These are phyloP conservation scores for Scheffersomyces ergatensis DNA, from an alignment of 805 yeast genomes.

Conservation along the genomic window DNA sequence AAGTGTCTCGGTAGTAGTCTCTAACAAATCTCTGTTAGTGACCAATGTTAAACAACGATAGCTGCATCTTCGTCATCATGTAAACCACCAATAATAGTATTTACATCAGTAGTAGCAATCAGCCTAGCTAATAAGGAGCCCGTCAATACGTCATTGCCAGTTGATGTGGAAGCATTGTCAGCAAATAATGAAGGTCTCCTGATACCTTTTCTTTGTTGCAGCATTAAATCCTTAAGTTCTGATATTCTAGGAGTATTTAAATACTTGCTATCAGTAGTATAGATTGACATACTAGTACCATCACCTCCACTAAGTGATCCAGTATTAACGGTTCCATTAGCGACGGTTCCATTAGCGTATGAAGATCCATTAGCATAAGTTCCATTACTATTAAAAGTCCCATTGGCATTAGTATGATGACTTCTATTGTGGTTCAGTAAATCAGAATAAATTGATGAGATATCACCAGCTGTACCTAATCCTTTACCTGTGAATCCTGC, in stretches of 20 bases:
- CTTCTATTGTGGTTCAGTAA: conserved; percentile 8
- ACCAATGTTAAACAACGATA: conserved; percentile 16
- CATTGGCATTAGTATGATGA: conserved; percentile 2
- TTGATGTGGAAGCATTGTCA: conserved; percentile 5
- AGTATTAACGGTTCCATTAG: not conserved
- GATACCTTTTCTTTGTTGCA: not conserved
- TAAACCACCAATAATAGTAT: conserved; percentile 31
- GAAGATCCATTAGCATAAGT: conserved; percentile 1
- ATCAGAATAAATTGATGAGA: conserved; percentile 40
- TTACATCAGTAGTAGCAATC: conserved; percentile 28
- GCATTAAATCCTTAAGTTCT: conserved; percentile 33
- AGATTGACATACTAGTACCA: conserved; percentile 13
- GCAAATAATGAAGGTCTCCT: conserved; percentile 1
- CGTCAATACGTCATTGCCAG: conserved; percentile 8
- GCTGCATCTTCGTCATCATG: conserved; percentile 32
- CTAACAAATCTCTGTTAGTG: no score
- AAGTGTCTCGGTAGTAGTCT: no score
- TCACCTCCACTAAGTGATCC: conserved; percentile 1
- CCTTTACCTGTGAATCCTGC: conserved; percentile 18
- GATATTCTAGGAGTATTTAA: conserved; percentile 28
- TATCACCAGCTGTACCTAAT: conserved; percentile 40
- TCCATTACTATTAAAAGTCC: not conserved
- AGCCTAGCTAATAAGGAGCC: conserved; percentile 30
- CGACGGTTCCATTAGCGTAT: not conserved
- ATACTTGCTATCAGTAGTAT: conserved; percentile 12